Evolutionary conservation across 148 eudicot genomes (phyloP).

Genomic region (Mesembryanthemum crystallinum): DNA sequence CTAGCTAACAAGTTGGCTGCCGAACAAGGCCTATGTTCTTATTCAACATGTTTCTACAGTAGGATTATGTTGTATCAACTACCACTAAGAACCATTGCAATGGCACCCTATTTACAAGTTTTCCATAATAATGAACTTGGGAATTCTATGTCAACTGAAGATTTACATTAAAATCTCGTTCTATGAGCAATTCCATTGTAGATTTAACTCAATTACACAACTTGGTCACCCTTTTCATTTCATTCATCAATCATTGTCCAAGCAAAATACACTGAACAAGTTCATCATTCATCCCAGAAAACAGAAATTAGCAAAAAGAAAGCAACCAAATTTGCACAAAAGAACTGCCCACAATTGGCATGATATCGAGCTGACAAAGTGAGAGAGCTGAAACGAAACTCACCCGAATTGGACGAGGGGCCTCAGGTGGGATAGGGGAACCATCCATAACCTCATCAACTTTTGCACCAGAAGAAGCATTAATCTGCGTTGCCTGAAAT

Average conservation of each 20-base stretch:
- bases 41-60: not conserved
- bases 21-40: not conserved
- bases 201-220: not conserved
- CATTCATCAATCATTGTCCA: not conserved
- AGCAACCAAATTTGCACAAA: not conserved
- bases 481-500: conserved; percentile 20
- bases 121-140: not conserved
- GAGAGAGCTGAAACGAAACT: conserved; percentile 25
- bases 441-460: conserved; percentile 35
- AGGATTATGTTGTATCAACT: not conserved
- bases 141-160: not conserved
- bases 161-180: not conserved
- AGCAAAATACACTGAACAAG: not conserved
- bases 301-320: not conserved
- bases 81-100: not conserved
- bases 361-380: not conserved
- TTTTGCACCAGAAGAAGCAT: conserved; percentile 39
- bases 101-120: not conserved
- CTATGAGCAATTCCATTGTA: not conserved
- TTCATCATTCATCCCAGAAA: conserved; percentile 3
- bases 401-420: conserved; percentile 52
- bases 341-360: not conserved
- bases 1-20: no score
- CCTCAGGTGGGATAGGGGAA: conserved; percentile 25
- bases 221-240: no score